Evolutionary conservation across 306 rosid species (phyloP), one percentile per base, ranked within the genome.

Genomic region (Pterocarpus santalinus): DNA sequence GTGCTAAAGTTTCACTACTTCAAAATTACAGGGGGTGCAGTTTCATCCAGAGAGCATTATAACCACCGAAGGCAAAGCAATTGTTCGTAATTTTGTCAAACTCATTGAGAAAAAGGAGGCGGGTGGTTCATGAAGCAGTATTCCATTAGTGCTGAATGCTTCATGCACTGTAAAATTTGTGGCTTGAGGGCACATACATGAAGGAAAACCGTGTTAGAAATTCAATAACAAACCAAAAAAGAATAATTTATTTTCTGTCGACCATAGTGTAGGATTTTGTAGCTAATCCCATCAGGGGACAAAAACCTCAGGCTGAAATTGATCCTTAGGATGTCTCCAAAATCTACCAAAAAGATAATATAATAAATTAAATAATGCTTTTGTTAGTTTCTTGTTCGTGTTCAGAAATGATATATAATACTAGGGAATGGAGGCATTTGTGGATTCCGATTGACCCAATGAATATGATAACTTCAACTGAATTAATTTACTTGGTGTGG

Each of bases 1-100:
- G 17, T 67, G 68, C 78, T 47, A 38, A 36, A 46, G 3, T 69
- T 75, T 56, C 36, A 32, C 22, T 75, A n/a, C 39, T 69, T 77
- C 38, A 16, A 78, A 69, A 65, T 68, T 89, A 81, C 89, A 95
- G 99, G 97, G 99, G 39, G 99, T 95, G 84, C 99, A 95, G 83
- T 95, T 95, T 84, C 99, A 93, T 83, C 99, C 99, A 0, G 99
- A 93, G 87, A 95, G 99, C 86, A 93, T 95, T 46, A 93, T 95
- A 85, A 91, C 97, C 56, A 79, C 81, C 0, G 94, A 93, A 73
- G 99, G 98, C 46, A 91, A 65, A 89, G 53, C 81, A 1, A 93
- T 95, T 10, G 93, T 93, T 72, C 75, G 63, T 11, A 95, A 95
- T 63, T 95, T 95, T 73, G 81, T 89, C 28, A 90, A 86, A 82